phyloP scores from a whole-genome alignment of 2,329 filamentous ascomycete species.

The Clarireedia monteithiana region DNA sequence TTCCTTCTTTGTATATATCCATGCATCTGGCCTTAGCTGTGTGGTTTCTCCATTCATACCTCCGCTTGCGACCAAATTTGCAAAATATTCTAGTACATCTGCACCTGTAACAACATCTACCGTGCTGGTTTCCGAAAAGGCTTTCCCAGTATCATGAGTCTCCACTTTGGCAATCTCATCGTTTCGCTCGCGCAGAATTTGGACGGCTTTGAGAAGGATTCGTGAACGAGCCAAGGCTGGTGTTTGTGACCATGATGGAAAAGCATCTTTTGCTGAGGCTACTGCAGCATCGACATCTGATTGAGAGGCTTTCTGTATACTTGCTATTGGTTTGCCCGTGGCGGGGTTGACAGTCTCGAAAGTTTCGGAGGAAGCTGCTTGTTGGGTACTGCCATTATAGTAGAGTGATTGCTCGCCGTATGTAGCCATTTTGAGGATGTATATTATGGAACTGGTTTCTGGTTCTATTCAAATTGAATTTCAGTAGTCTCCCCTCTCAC shows the following conservation, averaged over 20 bases:
- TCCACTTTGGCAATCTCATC: conserved; percentile 73
- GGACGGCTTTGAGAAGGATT: conserved; percentile 69
- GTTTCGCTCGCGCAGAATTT: conserved; percentile 66
- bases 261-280: conserved; percentile 61
- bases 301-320: conserved; percentile 62
- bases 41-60: conserved; percentile 76
- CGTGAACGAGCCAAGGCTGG: conserved; percentile 67
- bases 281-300: conserved; percentile 66
- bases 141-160: conserved; percentile 80
- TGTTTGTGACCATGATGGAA: conserved; percentile 68
- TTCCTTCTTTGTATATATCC: conserved; percentile 77
- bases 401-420: conserved; percentile 58
- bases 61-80: conserved; percentile 67
- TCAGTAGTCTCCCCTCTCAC: conserved; percentile 1
- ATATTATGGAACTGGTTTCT: conserved; percentile 11
- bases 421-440: conserved; percentile 20
- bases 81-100: conserved; percentile 82
- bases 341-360: conserved; percentile 72
- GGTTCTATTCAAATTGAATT: background rate
- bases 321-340: conserved; percentile 58
- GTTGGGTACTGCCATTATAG: conserved; percentile 64
- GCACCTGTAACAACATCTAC: conserved; percentile 79
- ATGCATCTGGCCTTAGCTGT: conserved; percentile 65
- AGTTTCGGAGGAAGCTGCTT: conserved; percentile 49
- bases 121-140: conserved; percentile 74